Percentiles rank a stretch among this genome's conserved stretches.
Conservation (phyloP, 2,329 filamentous ascomycete genomes). For the Colletotrichum sidae region DNA sequence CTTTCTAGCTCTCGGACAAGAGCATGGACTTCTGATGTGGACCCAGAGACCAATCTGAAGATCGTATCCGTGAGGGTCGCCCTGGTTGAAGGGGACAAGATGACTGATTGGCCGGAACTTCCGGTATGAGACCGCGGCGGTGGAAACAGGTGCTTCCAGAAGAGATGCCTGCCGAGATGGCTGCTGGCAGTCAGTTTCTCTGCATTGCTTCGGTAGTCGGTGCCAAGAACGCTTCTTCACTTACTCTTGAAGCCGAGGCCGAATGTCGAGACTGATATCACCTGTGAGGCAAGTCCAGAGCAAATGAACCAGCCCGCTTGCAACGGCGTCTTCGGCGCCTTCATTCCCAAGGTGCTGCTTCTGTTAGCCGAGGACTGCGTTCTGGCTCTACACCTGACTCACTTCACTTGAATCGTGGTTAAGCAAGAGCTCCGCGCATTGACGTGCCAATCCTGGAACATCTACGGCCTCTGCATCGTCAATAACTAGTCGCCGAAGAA, state of each 20-base stretch:
- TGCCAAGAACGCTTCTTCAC: background rate
- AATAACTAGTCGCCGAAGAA: constrained; percentile 51
- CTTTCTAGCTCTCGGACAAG: constrained; percentile 63
- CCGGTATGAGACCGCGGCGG: constrained; percentile 48
- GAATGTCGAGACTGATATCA: constrained; percentile 1
- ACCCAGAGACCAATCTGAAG: constrained; percentile 64
- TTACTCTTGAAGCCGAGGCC: background rate
- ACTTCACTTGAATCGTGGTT: constrained; percentile 56
- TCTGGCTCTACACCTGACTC: constrained; percentile 11
- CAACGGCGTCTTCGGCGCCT: constrained; percentile 46
- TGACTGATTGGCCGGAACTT: constrained; percentile 40
- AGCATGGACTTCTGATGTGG: constrained; percentile 58
- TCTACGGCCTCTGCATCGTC: constrained; percentile 33
- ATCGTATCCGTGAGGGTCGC: constrained; percentile 71
- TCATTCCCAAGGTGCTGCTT: constrained; percentile 43
- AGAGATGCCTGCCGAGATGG: constrained; percentile 56
- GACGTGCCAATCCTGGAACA: constrained; percentile 41
- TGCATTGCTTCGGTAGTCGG: background rate
- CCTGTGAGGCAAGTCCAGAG: constrained; percentile 44
- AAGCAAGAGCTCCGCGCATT: constrained; percentile 50
- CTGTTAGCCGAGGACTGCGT: constrained; percentile 20
- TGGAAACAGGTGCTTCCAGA: constrained; percentile 76
- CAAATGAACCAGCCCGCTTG: constrained; percentile 50
- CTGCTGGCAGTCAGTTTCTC: constrained; percentile 35
- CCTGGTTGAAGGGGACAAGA: constrained; percentile 68